phyloP scores from a whole-genome alignment of 1,139 yeast species.

The Meyerozyma athensensis region DNA sequence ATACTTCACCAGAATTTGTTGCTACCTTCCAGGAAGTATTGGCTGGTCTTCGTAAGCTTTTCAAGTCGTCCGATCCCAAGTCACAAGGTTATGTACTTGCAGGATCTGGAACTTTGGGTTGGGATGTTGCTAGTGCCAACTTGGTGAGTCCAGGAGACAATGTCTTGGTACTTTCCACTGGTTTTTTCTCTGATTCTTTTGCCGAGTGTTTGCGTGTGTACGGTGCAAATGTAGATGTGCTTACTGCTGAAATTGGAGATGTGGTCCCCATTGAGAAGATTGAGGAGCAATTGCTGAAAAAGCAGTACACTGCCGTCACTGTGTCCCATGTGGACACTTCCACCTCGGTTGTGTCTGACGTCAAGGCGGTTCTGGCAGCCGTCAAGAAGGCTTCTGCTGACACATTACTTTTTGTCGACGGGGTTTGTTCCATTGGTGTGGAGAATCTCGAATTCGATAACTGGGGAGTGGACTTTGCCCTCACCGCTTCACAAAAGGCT shows the following conservation, averaged over 20 bases:
- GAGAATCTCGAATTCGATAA: conserved; percentile 80
- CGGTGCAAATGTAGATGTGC: conserved; percentile 65
- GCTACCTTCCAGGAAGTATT: conserved; percentile 67
- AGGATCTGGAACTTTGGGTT: conserved; percentile 93
- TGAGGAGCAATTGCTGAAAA: conserved; percentile 46
- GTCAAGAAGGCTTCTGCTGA: conserved; percentile 70
- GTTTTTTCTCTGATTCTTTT: conserved; percentile 84
- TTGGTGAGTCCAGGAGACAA: conserved; percentile 62
- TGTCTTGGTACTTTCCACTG: conserved; percentile 84
- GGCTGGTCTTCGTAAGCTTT: conserved; percentile 63
- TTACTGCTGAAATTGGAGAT: conserved; percentile 70
- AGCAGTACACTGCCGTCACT: conserved; percentile 65
- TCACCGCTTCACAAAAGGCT: conserved; percentile 95
- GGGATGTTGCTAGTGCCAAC: conserved; percentile 88
- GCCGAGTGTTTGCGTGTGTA: conserved; percentile 74
- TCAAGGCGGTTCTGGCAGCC: conserved; percentile 55
- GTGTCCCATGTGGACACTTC: conserved; percentile 96
- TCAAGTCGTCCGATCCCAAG: conserved; percentile 58
- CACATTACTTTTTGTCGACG: conserved; percentile 81
- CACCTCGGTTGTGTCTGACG: conserved; percentile 80
- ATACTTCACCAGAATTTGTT: conserved; percentile 85
- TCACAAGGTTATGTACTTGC: conserved; percentile 80
- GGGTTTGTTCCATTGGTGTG: conserved; percentile 90
- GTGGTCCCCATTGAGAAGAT: conserved; percentile 57
- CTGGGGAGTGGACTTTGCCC: conserved; percentile 86